Conservation (phyloP, 2,329 filamentous ascomycete genomes). For the Cytospora mali region DNA sequence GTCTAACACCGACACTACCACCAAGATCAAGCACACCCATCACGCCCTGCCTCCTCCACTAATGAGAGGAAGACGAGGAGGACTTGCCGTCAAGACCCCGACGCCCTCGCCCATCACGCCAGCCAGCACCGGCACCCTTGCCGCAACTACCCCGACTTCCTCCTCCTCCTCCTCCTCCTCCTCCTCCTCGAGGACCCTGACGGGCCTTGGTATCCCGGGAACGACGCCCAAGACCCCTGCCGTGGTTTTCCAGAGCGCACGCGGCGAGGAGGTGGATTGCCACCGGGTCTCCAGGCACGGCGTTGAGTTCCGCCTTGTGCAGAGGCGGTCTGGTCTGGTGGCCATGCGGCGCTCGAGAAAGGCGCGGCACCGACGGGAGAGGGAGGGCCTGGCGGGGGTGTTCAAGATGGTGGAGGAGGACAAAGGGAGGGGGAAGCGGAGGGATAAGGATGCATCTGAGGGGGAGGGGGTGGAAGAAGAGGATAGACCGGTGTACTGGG, state of each 20-base stretch:
- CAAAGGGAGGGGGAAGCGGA: neutral
- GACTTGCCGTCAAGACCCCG: neutral
- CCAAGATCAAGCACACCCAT: neutral
- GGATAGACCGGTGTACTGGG: neutral
- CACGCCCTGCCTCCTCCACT: too few species aligned
- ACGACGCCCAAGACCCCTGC: neutral
- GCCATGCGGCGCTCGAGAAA: neutral
- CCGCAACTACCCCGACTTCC: neutral
- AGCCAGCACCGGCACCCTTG: neutral
- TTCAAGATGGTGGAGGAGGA: neutral
- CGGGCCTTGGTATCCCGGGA: too few species aligned
- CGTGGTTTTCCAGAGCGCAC: too few species aligned
- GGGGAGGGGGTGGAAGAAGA: neutral
- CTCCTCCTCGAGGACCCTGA: neutral
- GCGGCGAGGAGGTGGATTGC: neutral
- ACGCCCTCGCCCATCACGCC: neutral
- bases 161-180: too few species aligned
- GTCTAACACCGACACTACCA: neutral
- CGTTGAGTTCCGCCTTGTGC: neutral
- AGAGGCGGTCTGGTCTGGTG: neutral
- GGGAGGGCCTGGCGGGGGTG: neutral
- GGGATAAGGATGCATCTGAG: neutral
- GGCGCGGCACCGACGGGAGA: neutral
- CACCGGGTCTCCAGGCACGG: neutral
- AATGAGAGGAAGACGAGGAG: neutral